Conservation (phyloP, 2,329 filamentous ascomycete genomes). For the Epichloe gansuensis region DNA sequence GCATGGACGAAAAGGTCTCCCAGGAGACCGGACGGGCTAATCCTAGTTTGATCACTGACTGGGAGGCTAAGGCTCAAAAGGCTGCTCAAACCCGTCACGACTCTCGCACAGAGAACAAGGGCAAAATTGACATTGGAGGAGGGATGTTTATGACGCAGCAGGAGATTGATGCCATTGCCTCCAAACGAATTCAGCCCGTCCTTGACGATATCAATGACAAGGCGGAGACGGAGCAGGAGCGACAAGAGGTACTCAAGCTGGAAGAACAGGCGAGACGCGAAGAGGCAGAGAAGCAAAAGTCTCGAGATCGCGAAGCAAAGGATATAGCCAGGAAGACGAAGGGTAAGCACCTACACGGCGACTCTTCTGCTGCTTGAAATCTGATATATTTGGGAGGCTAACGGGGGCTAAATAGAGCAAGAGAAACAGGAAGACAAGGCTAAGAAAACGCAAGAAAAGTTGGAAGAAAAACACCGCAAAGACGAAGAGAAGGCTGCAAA, state of each 20-base stretch:
- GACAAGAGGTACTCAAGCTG: conserved; percentile 52
- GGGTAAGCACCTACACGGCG: conserved; percentile 32
- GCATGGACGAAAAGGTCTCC: conserved; percentile 73
- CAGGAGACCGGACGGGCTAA: conserved; percentile 63
- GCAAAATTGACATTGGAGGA: conserved; percentile 59
- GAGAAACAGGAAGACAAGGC: conserved; percentile 28
- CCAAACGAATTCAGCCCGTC: conserved; percentile 65
- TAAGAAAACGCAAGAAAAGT: conserved; percentile 11
- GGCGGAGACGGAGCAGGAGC: conserved; percentile 58
- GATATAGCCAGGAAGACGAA: conserved; percentile 43
- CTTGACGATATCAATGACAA: conserved; percentile 75
- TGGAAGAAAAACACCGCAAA: conserved; percentile 10
- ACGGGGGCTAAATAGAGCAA: conserved; percentile 24
- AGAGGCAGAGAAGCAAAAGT: conserved; percentile 33
- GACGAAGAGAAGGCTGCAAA: conserved; percentile 35
- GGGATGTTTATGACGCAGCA: conserved; percentile 68
- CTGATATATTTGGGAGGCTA: conserved; percentile 7
- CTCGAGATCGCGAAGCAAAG: conserved; percentile 39
- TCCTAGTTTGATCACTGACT: conserved; percentile 57
- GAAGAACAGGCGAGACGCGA: conserved; percentile 46
- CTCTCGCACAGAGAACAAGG: conserved; percentile 40
- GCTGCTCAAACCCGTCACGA: conserved; percentile 56
- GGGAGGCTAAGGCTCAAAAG: conserved; percentile 65
- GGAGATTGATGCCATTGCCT: conserved; percentile 70
- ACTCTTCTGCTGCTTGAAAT: too few species aligned